A percentile compares a stretch with the other conserved stretches of the same genome.
Conservation (phyloP, 1,139 yeast species). For the Scheffersomyces stambukii region DNA sequence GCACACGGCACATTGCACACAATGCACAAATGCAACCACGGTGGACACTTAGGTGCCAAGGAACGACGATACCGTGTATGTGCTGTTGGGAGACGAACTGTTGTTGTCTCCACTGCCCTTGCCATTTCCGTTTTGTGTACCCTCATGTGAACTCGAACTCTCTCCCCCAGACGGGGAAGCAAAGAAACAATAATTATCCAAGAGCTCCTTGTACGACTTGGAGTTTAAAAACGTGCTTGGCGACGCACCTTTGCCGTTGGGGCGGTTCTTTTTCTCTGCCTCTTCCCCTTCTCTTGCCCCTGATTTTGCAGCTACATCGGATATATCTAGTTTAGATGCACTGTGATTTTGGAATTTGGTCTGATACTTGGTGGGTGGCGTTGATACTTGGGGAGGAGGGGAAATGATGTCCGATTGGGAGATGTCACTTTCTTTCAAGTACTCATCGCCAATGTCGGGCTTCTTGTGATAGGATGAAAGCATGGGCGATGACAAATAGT, state of each 20-base stretch:
- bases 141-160: too few species aligned
- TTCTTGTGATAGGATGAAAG: constrained; percentile 20
- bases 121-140: constrained; percentile 4
- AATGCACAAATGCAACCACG: too few species aligned
- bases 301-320: constrained; percentile 6
- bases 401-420: constrained; percentile 4
- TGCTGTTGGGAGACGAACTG: constrained; percentile 3
- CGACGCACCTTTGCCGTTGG: not conserved
- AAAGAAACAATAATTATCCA: constrained; percentile 72
- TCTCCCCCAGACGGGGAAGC: constrained; percentile 6
- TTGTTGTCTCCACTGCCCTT: constrained; percentile 2
- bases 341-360: constrained; percentile 10
- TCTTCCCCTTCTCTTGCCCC: constrained; percentile 4
- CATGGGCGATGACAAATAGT: constrained; percentile 37
- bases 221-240: constrained; percentile 38
- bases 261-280: constrained; percentile 1
- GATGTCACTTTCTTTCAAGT: constrained; percentile 3
- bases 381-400: constrained; percentile 2
- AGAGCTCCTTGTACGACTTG: constrained; percentile 59
- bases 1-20: too few species aligned
- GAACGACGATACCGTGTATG: constrained; percentile 26
- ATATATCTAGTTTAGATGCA: constrained; percentile 5
- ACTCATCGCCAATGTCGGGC: constrained; percentile 4
- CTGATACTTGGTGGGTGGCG: constrained; percentile 6
- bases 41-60: constrained; percentile 15